Conservation (phyloP, 2,329 filamentous ascomycete genomes). For the Harringtonia lauricola region DNA sequence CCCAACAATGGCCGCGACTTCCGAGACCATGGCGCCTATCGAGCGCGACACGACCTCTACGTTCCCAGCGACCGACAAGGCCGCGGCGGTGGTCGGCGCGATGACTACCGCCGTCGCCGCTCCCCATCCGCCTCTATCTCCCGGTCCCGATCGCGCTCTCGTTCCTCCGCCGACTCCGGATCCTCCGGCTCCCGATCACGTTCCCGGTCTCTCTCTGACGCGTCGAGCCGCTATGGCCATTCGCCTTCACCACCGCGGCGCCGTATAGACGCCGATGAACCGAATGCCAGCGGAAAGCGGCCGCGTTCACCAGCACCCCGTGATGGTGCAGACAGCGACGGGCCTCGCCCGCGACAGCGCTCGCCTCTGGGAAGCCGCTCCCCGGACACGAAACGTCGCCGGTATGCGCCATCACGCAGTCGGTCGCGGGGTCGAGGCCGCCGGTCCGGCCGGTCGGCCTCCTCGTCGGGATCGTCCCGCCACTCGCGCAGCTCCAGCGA, state of each 20-base stretch:
- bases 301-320: background rate
- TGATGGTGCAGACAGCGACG: background rate
- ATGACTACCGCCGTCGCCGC: constrained; percentile 31
- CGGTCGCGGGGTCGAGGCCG: constrained; percentile 31
- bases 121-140: constrained; percentile 15
- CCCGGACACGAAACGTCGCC: constrained; percentile 36
- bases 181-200: background rate
- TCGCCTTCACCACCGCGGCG: background rate
- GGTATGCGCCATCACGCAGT: constrained; percentile 36
- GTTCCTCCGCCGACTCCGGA: background rate
- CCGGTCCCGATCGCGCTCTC: constrained; percentile 4
- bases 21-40: constrained; percentile 30
- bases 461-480: constrained; percentile 25
- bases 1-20: constrained; percentile 30
- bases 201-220: background rate
- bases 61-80: constrained; percentile 36
- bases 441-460: constrained; percentile 23
- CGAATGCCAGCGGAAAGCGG: background rate
- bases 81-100: constrained; percentile 22
- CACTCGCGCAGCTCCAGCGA: constrained; percentile 18
- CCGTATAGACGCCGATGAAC: background rate
- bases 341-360: constrained; percentile 15
- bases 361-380: constrained; percentile 26
- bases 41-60: constrained; percentile 36
- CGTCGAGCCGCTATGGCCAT: background rate